Evolutionary conservation across 306 rosid genomes (phyloP), one percentile per base, ranked within the genome.

Genomic region (Fagus crenata): DNA sequence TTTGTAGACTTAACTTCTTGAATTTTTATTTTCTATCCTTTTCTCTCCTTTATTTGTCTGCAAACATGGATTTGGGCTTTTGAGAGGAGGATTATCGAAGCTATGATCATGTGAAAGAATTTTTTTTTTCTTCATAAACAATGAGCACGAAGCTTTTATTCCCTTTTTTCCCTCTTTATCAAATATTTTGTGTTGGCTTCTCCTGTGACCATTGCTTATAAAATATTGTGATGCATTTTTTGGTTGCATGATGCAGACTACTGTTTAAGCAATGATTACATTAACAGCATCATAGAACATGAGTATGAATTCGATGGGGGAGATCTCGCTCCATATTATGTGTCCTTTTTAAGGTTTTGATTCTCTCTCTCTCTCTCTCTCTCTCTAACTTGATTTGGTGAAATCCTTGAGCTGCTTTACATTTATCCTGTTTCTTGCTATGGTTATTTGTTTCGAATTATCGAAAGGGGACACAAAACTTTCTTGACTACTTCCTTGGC

Each of bases 231-330:
- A 53, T 60, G 49, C 33, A 51, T 76, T 73, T 63, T 51, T 55
- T 79, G 74, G 83, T 85, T 86, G 72, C 76, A 14, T 83, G 73
- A 67, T 84, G 84, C 96, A 93, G 98, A 84, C 76, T 91, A 91
- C 82, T 90, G 94, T 85, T 89, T 93, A 81, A 91, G 98, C 89
- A 91, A 91, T 77, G 95, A 82, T 71, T 87, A 91, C 79, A 85
- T 91, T 39, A 93, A 93, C 87, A 85, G 35, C 85, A 88, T 93
- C 75, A 91, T 91, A 73, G 85, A 65, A 28, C 89, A 93, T 76
- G 81, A 80, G 32, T 91, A 79, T 40, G 84, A 91, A 40, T 91
- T 89, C 79, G 87, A 78, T 41, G 87, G 84, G 67, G 96, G 93
- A 81, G 98, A 91, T 80, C 69, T 91, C 63, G 91, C 90, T 64